A percentile compares a stretch with the other conserved stretches of the same genome.
Conservation (phyloP, 352 stramenopile species). For the Globisporangium splendens region DNA sequence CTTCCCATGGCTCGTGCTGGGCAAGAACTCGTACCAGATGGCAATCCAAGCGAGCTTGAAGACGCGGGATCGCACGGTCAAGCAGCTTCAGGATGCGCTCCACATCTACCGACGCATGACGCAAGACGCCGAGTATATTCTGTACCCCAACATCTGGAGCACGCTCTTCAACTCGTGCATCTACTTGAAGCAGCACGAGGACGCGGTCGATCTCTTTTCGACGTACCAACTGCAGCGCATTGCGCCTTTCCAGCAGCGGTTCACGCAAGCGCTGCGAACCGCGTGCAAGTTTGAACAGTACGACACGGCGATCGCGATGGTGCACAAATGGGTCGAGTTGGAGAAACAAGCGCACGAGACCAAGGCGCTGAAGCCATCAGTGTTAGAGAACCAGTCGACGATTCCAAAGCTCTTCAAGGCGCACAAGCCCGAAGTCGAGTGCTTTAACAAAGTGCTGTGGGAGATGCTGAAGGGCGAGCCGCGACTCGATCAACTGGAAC, state of each 20-base stretch:
- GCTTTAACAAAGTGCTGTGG: conserved; percentile 31
- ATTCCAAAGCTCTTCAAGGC: background rate
- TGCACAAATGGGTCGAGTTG: conserved; percentile 21
- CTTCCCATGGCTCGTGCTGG: conserved; percentile 15
- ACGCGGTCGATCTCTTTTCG: conserved; percentile 22
- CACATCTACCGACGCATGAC: conserved; percentile 25
- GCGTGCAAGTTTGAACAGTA: conserved; percentile 22
- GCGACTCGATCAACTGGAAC: conserved; percentile 16
- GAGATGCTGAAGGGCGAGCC: conserved; percentile 27
- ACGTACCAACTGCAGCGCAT: conserved; percentile 25
- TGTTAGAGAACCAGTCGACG: conserved; percentile 6
- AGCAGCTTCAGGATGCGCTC: conserved; percentile 25
- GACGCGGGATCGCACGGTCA: conserved; percentile 1
- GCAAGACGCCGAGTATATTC: conserved; percentile 29
- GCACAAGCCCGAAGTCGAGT: conserved; percentile 16
- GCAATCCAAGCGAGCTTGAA: conserved; percentile 10
- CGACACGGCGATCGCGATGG: conserved; percentile 27
- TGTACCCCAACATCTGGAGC: conserved; percentile 32
- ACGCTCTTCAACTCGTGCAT: conserved; percentile 36
- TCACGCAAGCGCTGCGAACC: conserved; percentile 29
- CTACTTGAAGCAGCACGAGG: conserved; percentile 20
- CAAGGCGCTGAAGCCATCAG: background rate
- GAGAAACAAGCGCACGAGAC: conserved; percentile 2
- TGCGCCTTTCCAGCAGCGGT: conserved; percentile 26
- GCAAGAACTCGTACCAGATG: conserved; percentile 10